These are phyloP conservation scores for Acanthamoeba lenticulata DNA, from an alignment of 208 protist genomes.

Conservation along the genomic window DNA sequence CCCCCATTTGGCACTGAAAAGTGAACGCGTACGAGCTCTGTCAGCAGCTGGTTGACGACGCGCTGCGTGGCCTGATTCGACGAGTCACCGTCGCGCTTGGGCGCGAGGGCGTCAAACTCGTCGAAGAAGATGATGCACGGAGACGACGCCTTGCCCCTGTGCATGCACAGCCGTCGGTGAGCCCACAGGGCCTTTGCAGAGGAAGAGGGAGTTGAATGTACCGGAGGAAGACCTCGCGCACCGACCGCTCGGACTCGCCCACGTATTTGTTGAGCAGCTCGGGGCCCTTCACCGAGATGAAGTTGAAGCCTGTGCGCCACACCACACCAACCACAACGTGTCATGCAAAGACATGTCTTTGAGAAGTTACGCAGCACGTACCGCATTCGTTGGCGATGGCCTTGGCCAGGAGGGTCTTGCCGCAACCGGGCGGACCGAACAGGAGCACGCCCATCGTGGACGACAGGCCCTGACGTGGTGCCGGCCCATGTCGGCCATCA, in stretches of 20 bases:
- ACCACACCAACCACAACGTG: conserved; percentile 94
- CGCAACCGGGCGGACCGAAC: conserved; percentile 98
- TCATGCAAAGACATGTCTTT: neutral
- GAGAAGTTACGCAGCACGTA: neutral
- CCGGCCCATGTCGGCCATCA: neutral
- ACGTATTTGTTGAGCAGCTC: conserved; percentile 99
- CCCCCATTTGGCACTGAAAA: neutral
- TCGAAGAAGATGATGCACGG: conserved; percentile 99
- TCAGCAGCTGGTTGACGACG: conserved; percentile 99
- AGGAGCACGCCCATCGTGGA: conserved; percentile 90
- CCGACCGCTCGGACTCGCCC: conserved; percentile 98
- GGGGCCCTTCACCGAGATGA: conserved; percentile 99
- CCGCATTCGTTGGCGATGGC: conserved; percentile 85
- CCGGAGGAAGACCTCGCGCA: conserved; percentile 96
- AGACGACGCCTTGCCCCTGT: conserved; percentile 78
- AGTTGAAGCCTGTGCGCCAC: conserved; percentile 96
- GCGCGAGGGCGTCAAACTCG: conserved; percentile 98
- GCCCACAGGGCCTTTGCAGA: neutral
- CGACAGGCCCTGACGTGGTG: neutral
- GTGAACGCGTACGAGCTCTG: conserved; percentile 91
- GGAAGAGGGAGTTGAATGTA: neutral
- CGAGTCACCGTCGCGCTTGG: conserved; percentile 81
- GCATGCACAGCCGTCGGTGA: neutral
- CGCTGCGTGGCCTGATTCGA: conserved; percentile 82
- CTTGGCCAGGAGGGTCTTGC: conserved; percentile 91